Evolutionary conservation across 2,329 filamentous ascomycete species (phyloP).

Genomic region (Tolypocladium pustulatum): DNA sequence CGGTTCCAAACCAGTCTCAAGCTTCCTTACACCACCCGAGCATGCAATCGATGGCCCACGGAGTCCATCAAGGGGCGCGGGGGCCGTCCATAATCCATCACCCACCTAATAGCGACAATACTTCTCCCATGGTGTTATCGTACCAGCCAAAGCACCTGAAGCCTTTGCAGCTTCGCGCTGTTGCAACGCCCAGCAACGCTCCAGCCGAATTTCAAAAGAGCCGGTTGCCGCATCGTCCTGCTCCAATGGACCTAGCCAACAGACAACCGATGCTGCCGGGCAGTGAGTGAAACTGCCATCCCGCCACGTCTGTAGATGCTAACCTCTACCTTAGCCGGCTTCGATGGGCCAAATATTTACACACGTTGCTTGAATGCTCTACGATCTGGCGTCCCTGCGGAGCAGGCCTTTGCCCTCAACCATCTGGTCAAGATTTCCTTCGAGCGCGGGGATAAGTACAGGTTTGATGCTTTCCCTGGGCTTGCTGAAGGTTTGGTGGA

Average conservation of each 20-base stretch:
- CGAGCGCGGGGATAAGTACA: slow-evolving; percentile 90
- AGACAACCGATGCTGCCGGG: slow-evolving; percentile 47
- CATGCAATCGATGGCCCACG: slow-evolving; percentile 19
- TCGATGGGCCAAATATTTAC: slow-evolving; percentile 81
- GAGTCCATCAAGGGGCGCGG: slow-evolving; percentile 20
- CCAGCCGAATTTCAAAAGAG: slow-evolving; percentile 48
- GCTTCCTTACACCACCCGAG: slow-evolving; percentile 21
- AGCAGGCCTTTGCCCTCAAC: slow-evolving; percentile 87
- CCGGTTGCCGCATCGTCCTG: slow-evolving; percentile 31
- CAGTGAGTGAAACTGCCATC: slow-evolving; percentile 35
- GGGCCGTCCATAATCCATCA: slow-evolving; percentile 38
- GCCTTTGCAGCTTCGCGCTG: slow-evolving; percentile 59
- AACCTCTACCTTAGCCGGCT: slow-evolving; percentile 32
- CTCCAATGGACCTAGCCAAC: slow-evolving; percentile 15
- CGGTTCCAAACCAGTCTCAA: slow-evolving; percentile 14
- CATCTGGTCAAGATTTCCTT: slow-evolving; percentile 93
- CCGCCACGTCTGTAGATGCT: not conserved
- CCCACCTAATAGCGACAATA: slow-evolving; percentile 43
- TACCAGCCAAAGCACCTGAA: slow-evolving; percentile 58
- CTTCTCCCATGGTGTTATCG: slow-evolving; percentile 50
- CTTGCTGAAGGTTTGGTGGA: slow-evolving; percentile 81
- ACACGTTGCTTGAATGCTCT: slow-evolving; percentile 77
- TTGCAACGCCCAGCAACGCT: slow-evolving; percentile 66
- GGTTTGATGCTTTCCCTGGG: slow-evolving; percentile 83
- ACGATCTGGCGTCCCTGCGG: slow-evolving; percentile 65